Evolutionary conservation across 805 yeast species (phyloP).

Genomic region (Tanozyma kutaoensis): DNA sequence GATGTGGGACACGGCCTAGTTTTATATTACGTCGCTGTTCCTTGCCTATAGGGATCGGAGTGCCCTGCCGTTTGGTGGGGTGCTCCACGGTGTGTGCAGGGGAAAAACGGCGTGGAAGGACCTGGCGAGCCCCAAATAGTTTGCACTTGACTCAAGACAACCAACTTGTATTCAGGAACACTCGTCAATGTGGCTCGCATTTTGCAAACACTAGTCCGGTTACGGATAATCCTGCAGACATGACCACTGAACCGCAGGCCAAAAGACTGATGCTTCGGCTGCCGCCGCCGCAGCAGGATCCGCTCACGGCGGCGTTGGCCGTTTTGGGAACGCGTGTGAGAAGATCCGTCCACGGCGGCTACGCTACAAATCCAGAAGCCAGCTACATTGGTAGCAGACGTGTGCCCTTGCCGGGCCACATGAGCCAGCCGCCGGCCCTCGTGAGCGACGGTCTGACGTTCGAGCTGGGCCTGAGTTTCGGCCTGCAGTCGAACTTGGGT

Average conservation of each 20-base stretch:
- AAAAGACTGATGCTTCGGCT: slow-evolving; percentile 23
- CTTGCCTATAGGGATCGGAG: slow-evolving; percentile 10
- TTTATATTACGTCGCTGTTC: slow-evolving; percentile 6
- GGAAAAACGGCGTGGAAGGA: background rate
- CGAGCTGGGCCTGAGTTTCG: slow-evolving; percentile 24
- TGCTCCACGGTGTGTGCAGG: background rate
- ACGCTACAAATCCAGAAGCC: slow-evolving; percentile 11
- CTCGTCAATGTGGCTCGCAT: background rate
- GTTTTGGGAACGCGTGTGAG: slow-evolving; percentile 63
- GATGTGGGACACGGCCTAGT: background rate
- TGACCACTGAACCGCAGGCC: slow-evolving; percentile 1
- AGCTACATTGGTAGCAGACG: slow-evolving; percentile 3
- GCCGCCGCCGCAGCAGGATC: slow-evolving; percentile 11
- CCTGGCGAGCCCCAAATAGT: background rate
- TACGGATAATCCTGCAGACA: background rate
- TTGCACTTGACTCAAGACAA: background rate
- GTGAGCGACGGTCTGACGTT: slow-evolving; percentile 29
- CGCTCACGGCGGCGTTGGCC: slow-evolving; percentile 28
- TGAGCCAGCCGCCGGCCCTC: slow-evolving; percentile 31
- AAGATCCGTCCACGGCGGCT: slow-evolving; percentile 53
- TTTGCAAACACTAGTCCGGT: background rate
- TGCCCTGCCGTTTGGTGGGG: slow-evolving; percentile 4
- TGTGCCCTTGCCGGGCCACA: slow-evolving; percentile 27
- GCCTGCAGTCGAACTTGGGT: slow-evolving; percentile 1
- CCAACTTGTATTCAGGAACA: background rate